Percentiles rank a stretch among this genome's conserved stretches.
Evolutionary conservation across 2,329 filamentous ascomycete species (phyloP).

Genomic region (Didymella pomorum): DNA sequence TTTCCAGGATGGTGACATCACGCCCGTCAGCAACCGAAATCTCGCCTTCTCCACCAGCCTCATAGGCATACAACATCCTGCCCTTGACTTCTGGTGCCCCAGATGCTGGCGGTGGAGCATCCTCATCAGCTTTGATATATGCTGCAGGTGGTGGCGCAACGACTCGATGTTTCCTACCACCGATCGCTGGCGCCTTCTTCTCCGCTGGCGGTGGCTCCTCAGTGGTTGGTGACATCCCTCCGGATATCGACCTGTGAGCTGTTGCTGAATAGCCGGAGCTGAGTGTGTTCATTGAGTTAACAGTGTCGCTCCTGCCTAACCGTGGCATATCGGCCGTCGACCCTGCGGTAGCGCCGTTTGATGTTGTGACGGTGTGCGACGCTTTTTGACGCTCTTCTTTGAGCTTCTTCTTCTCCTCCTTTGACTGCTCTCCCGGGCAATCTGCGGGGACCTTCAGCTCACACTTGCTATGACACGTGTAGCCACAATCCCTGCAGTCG

Average conservation of each 20-base stretch:
- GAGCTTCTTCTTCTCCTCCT: constrained; percentile 94
- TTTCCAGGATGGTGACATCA: constrained; percentile 79
- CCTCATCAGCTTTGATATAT: constrained; percentile 74
- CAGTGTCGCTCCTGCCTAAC: constrained; percentile 82
- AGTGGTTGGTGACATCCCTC: constrained; percentile 60
- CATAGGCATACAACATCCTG: constrained; percentile 90
- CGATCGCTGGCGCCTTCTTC: constrained; percentile 39
- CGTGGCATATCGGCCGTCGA: constrained; percentile 70
- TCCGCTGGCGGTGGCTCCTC: constrained; percentile 57
- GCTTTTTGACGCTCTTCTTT: constrained; percentile 85
- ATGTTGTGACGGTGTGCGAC: constrained; percentile 65
- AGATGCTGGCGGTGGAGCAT: constrained; percentile 46
- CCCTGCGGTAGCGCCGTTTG: constrained; percentile 54
- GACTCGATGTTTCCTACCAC: constrained; percentile 69
- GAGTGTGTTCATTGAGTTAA: constrained; percentile 76
- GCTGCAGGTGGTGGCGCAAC: constrained; percentile 86
- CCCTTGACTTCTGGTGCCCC: constrained; percentile 68
- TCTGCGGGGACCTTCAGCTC: constrained; percentile 98
- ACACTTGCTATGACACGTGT: constrained; percentile 98
- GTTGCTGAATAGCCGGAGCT: constrained; percentile 87
- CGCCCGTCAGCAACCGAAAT: constrained; percentile 80
- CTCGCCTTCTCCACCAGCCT: constrained; percentile 82
- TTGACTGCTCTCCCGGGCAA: constrained; percentile 90
- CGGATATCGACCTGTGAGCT: constrained; percentile 77
- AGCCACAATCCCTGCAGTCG: constrained; percentile 94